Conservation (phyloP, 345 rosid species). For the Salix viminalis region DNA sequence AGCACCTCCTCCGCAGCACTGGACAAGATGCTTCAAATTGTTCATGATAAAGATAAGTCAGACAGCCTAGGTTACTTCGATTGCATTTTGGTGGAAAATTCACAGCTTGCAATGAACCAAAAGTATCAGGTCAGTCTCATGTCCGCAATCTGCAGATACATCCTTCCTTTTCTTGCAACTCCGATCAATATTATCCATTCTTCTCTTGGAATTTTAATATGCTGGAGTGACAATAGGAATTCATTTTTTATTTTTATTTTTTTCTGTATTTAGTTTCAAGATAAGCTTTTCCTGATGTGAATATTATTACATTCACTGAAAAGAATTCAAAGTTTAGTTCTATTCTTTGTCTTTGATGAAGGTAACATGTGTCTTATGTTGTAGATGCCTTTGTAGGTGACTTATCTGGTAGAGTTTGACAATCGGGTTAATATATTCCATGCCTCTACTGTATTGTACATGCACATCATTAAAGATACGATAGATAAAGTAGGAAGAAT, state of each 20-base stretch:
- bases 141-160: neutral
- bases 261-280: neutral
- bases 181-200: neutral
- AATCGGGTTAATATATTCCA: neutral
- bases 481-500: neutral
- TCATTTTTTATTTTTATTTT: neutral
- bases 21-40: slow-evolving; percentile 33
- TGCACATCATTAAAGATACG: neutral
- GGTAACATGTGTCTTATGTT: neutral
- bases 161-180: neutral
- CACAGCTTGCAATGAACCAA: slow-evolving; percentile 16
- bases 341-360: neutral
- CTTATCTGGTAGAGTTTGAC: neutral
- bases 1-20: slow-evolving; percentile 28
- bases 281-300: neutral
- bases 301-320: neutral
- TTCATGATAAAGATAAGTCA: slow-evolving; percentile 24
- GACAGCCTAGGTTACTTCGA: slow-evolving; percentile 32
- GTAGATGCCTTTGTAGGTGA: neutral
- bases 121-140: slow-evolving; percentile 56
- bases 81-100: slow-evolving; percentile 33
- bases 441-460: neutral
- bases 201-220: slow-evolving; percentile 2
- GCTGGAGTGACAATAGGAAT: neutral
- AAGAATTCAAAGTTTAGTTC: neutral